Evolutionary conservation across 2,329 filamentous ascomycete species (phyloP), one percentile per base, ranked within the genome.

Genomic region (Phyllosticta capitalensis): DNA sequence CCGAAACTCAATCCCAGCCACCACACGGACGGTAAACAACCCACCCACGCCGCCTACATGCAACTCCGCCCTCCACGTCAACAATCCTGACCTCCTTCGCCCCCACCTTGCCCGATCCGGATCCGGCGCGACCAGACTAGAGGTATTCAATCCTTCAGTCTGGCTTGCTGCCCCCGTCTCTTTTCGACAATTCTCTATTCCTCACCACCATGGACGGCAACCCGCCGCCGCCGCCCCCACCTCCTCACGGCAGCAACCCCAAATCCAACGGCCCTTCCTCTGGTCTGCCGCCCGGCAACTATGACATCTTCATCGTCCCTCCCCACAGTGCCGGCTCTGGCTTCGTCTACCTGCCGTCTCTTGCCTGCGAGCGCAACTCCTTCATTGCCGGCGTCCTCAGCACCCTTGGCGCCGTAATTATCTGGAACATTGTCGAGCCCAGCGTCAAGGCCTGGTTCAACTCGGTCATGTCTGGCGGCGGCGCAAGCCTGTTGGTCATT

Each of bases 221-320:
- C 30, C 79, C 83, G 66, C 87, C 87, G 30, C 84, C 85, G 63
- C 91, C 91, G 64, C 90, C 90, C 65, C 89, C 89, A 65, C 91
- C 91, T 70, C 90, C 90, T 64, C 91, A 96, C 76, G 90, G 91
- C 74, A 81, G 85, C 69, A 87, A 85, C 65, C 88, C 90, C 55
- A 86, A 86, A 72, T 83, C 83, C 20, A 74, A 71, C 12, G 62
- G 62, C 54, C 30, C 51, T 5, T 49, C 72, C n/a, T 78, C 79
- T 24, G 87, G 88, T 60, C 78, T 96, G 54, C 92, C 92, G 2
- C 81, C 88, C 1, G 92, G 92, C 59, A 95, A 94, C 71, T 97
- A 96, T 75, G 92, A 97, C 77, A 95, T 97, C 70, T 96, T 96
- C 77, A 88, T 96, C 71, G 92, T 97, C 68, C 92, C 92, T 7